Evolutionary conservation across 768 basidiomycete species (phyloP).

Genomic region (Pleurotus salmoneostramineus): DNA sequence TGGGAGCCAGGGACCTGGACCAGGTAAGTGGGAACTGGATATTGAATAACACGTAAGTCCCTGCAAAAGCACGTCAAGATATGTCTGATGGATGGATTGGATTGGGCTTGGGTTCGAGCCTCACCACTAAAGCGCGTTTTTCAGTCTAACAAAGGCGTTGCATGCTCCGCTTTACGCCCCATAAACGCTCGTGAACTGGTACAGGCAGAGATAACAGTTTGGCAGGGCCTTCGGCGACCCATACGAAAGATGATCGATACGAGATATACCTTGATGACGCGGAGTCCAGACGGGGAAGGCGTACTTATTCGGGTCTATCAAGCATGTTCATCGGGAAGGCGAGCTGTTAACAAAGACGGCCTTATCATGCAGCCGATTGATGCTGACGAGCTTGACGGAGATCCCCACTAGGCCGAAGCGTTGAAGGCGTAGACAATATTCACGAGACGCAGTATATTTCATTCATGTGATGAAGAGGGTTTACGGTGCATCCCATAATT

Average conservation of each 20-base stretch:
- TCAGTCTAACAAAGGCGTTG: background rate
- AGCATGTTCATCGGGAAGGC: background rate
- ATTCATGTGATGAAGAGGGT: background rate
- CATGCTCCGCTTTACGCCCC: background rate
- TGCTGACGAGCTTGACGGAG: background rate
- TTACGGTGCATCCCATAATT: background rate
- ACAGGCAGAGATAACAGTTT: background rate
- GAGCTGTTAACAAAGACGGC: background rate
- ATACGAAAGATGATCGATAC: background rate
- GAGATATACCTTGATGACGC: background rate
- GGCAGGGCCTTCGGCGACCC: background rate
- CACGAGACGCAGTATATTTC: background rate
- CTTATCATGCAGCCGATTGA: background rate
- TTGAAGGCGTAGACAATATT: background rate
- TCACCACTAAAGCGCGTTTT: background rate
- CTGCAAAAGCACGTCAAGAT: background rate
- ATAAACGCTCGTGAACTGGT: background rate
- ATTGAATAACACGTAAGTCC: background rate
- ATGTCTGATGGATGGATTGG: background rate
- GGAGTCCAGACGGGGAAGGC: background rate
- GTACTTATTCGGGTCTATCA: background rate
- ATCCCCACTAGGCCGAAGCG: background rate
- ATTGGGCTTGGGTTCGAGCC: background rate
- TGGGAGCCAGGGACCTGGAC: background rate
- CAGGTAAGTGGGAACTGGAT: background rate